These are phyloP conservation scores for Wickerhamiella infanticola DNA, from an alignment of 1,139 yeast genomes.

Conservation along the genomic window DNA sequence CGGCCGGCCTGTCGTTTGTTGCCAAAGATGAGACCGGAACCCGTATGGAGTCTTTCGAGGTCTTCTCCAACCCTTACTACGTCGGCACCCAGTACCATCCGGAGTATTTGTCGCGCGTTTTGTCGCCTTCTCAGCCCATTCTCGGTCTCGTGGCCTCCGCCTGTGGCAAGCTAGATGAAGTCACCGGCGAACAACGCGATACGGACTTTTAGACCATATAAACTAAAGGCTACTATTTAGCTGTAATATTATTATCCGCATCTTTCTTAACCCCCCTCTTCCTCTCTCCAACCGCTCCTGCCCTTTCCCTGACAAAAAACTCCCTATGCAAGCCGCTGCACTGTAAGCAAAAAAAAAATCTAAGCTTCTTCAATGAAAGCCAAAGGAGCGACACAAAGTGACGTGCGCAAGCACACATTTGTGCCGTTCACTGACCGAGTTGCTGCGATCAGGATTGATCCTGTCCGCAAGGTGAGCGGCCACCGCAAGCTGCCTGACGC, in stretches of 20 bases:
- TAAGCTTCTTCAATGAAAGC: neutral
- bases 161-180: constrained; percentile 56
- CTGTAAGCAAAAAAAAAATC: constrained; percentile 1
- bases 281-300: neutral
- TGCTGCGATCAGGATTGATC: constrained; percentile 75
- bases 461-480: constrained; percentile 35
- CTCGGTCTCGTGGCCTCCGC: constrained; percentile 92
- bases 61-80: constrained; percentile 66
- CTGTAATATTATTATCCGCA: neutral
- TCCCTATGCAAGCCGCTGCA: constrained; percentile 1
- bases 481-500: constrained; percentile 27
- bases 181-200: constrained; percentile 16
- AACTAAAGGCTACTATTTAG: neutral
- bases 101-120: constrained; percentile 87
- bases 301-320: neutral
- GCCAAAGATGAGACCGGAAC: constrained; percentile 83
- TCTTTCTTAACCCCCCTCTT: neutral
- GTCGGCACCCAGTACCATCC: constrained; percentile 98
- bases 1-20: constrained; percentile 68
- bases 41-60: constrained; percentile 90
- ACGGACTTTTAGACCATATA: neutral
- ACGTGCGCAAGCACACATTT: constrained; percentile 23
- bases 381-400: constrained; percentile 1
- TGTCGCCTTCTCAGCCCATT: constrained; percentile 93
- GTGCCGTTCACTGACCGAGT: constrained; percentile 70